Percentiles rank a stretch among this genome's conserved stretches.
These are phyloP conservation scores for Pythium phragmiticola DNA, from an alignment of 352 stramenopile species.

Conservation along the genomic window DNA sequence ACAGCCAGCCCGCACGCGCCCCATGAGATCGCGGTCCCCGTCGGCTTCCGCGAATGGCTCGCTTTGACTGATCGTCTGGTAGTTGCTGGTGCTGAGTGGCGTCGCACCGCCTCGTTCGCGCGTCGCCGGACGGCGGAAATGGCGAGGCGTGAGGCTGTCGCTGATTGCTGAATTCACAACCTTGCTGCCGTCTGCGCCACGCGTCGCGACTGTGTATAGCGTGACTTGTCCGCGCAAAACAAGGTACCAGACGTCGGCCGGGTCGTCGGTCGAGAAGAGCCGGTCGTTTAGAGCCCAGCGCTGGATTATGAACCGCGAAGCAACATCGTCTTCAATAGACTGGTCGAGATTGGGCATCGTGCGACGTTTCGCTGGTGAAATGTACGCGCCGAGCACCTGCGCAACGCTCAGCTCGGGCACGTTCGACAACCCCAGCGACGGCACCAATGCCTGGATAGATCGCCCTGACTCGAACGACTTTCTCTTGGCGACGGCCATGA, in stretches of 20 bases:
- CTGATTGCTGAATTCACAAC: constrained; percentile 16
- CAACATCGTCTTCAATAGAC: constrained; percentile 35
- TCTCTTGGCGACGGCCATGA: constrained; percentile 37
- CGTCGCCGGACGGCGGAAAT: constrained; percentile 14
- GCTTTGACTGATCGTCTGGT: constrained; percentile 1
- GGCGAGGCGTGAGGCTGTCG: constrained; percentile 17
- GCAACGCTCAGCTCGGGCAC: constrained; percentile 36
- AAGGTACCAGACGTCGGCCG: constrained; percentile 45
- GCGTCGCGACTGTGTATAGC: constrained; percentile 31
- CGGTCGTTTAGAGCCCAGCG: constrained; percentile 32
- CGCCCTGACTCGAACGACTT: constrained; percentile 39
- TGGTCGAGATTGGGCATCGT: constrained; percentile 13
- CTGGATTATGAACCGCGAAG: constrained; percentile 34
- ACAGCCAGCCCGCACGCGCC: constrained; percentile 49
- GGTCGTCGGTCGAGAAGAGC: constrained; percentile 45
- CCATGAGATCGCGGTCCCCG: constrained; percentile 38
- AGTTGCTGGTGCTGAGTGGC: constrained; percentile 1
- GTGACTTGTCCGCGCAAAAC: constrained; percentile 52
- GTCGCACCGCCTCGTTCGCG: constrained; percentile 7
- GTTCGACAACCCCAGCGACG: constrained; percentile 15
- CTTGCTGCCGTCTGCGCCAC: constrained; percentile 7
- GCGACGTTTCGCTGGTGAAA: constrained; percentile 27
- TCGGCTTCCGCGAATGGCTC: constrained; percentile 22
- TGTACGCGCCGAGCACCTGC: constrained; percentile 48
- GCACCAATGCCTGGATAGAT: constrained; percentile 20